Evolutionary conservation across 139 green algal species (phyloP).

Genomic region (Edaphochlamys debaryana): DNA sequence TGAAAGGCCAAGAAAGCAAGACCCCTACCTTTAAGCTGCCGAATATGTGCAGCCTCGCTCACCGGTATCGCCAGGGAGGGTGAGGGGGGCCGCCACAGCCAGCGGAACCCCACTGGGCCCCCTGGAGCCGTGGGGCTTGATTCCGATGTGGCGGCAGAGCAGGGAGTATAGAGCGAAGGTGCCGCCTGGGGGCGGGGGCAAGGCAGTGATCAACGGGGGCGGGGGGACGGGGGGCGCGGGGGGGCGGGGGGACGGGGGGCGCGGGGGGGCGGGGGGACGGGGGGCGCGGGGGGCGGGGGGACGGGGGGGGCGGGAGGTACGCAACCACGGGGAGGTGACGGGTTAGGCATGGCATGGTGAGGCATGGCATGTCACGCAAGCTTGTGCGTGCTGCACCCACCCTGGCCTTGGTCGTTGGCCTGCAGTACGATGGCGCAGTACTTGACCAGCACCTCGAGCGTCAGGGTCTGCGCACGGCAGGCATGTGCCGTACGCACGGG

Average conservation of each 20-base stretch:
- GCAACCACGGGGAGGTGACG: too few species aligned
- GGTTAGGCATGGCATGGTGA: too few species aligned
- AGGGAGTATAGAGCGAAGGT: conserved; percentile 82
- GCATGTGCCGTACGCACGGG: too few species aligned
- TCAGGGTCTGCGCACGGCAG: too few species aligned
- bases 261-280: not conserved
- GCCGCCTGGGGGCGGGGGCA: conserved; percentile 68
- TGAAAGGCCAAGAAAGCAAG: too few species aligned
- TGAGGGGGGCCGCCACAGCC: not conserved
- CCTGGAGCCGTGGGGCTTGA: conserved; percentile 44
- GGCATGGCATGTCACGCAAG: too few species aligned
- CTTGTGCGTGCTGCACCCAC: too few species aligned
- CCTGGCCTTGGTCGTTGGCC: conserved; percentile 79
- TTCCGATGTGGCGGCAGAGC: conserved; percentile 61
- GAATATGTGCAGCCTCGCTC: too few species aligned
- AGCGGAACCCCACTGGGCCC: not conserved
- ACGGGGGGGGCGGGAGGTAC: too few species aligned
- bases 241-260: too few species aligned
- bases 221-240: too few species aligned
- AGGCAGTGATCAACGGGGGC: too few species aligned
- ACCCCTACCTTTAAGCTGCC: not conserved
- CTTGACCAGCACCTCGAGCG: conserved; percentile 64
- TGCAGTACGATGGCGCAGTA: conserved; percentile 73
- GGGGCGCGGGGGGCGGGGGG: not conserved
- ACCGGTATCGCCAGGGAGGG: not conserved